A percentile compares a stretch with the other conserved stretches of the same genome.
These are phyloP conservation scores for Podila minutissima DNA, from an alignment of 192 early-diverging fungal genomes.

Conservation along the genomic window DNA sequence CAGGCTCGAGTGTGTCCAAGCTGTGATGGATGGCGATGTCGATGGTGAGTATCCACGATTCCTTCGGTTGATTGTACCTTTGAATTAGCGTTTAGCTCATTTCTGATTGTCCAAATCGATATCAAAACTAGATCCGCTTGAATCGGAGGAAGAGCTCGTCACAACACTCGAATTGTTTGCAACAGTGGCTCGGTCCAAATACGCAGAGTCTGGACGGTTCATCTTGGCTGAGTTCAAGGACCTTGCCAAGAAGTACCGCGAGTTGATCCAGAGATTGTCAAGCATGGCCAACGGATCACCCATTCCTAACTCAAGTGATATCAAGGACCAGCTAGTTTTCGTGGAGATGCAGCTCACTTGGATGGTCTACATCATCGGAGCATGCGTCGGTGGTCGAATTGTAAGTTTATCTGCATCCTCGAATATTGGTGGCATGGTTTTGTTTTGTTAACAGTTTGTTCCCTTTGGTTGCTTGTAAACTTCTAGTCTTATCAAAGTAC, in stretches of 20 bases:
- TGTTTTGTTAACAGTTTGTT: conserved; percentile 9
- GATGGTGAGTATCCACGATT: conserved; percentile 54
- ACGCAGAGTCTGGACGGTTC: conserved; percentile 62
- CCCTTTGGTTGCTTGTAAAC: neutral
- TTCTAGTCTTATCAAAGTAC: conserved; percentile 72
- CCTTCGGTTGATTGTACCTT: neutral
- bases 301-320: conserved; percentile 25
- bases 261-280: conserved; percentile 26
- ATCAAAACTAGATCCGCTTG: conserved; percentile 62
- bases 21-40: conserved; percentile 59
- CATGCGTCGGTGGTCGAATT: conserved; percentile 74
- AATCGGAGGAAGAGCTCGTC: conserved; percentile 74
- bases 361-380: conserved; percentile 81
- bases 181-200: conserved; percentile 72
- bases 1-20: conserved; percentile 60
- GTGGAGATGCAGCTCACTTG: conserved; percentile 78
- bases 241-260: conserved; percentile 24
- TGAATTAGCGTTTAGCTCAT: neutral
- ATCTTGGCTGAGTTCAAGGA: conserved; percentile 37
- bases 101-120: neutral
- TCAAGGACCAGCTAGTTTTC: conserved; percentile 57
- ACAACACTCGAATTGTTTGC: conserved; percentile 76
- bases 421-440: neutral
- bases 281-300: conserved; percentile 17
- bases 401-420: conserved; percentile 35